phyloP scores from a whole-genome alignment of 208 protist species.

The Trypanosoma scelopori region DNA sequence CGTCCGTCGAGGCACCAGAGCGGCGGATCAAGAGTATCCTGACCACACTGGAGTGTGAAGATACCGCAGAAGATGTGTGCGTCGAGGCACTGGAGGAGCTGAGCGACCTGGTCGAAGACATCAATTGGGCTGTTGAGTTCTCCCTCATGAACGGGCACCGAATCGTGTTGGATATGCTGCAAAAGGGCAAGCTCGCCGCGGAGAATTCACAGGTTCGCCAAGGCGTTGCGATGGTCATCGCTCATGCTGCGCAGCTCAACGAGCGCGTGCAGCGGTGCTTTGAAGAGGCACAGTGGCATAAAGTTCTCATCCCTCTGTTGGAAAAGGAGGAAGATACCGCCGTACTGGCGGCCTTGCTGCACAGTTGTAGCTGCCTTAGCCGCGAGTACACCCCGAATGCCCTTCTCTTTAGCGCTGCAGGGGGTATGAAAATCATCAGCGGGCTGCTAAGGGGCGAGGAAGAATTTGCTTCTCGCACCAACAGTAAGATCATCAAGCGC shows the following conservation, averaged over 20 bases:
- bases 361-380: constrained; percentile 72
- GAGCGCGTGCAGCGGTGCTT: constrained; percentile 56
- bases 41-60: constrained; percentile 30
- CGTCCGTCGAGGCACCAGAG: constrained; percentile 75
- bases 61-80: constrained; percentile 27
- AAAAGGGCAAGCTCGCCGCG: constrained; percentile 22
- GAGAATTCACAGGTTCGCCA: constrained; percentile 29
- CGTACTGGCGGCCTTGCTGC: constrained; percentile 49
- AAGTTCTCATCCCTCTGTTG: constrained; percentile 25
- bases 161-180: constrained; percentile 41
- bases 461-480: background rate
- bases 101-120: constrained; percentile 86
- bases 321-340: constrained; percentile 18
- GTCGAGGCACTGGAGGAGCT: constrained; percentile 60
- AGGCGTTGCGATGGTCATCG: constrained; percentile 30
- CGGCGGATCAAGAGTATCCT: constrained; percentile 49
- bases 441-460: background rate
- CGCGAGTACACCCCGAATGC: constrained; percentile 53
- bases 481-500: constrained; percentile 43
- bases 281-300: constrained; percentile 30
- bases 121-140: constrained; percentile 88
- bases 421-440: constrained; percentile 29
- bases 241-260: constrained; percentile 67
- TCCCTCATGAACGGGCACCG: constrained; percentile 66
- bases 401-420: constrained; percentile 36